Base-by-base conservation (phyloP, 805 yeast species). In the Starmerella apicola region DNA sequence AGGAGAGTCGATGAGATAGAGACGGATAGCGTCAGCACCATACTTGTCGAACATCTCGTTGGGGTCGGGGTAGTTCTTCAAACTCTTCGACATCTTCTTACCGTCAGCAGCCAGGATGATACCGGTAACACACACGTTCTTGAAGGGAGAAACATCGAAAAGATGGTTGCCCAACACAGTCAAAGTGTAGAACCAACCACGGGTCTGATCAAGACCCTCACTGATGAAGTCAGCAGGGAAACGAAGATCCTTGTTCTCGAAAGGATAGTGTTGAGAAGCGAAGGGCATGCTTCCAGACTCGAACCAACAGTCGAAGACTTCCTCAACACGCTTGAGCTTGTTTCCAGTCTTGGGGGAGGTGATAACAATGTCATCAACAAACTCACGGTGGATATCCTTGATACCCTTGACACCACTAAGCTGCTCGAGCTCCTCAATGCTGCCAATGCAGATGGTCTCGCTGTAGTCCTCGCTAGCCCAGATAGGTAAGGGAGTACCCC, bases 231-330 rank as follows among this genome's bases (percentile, higher is more conserved):
- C 88, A 33, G 95, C 99, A 34, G 98, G 98, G 78, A 83, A 93
- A 35, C 81, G 72, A 42, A 71, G 60, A 13, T 82, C 85, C 59
- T 74, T 64, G 58, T 74, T 73, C 65, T 88, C 95, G 61, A 91
- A 91, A 51, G 99, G 99, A 60, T 86, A 91, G 63, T 91, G 99
- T 60, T 81, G 78, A 29, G 94, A 81, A 39, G 96, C 97, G 54
- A 80, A 91, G 47, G 99, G 98, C 99, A 91, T 91, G 37, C 95
- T 79, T 51, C 99, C 99, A 16, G 95, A 84, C 69, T 91, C 99
- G 58, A 91, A 91, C 99, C 99, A 91, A 70, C 99, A 91, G 67
- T 91, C 99, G 59, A 91, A 91, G 34, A 91, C 99, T 65, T 91
- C 97, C 60, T 88, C 97, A 45, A 91, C 72, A 71, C 99, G 81